Conservation (phyloP, 495 filamentous ascomycete species). For the Aspergillus funiculosus region DNA sequence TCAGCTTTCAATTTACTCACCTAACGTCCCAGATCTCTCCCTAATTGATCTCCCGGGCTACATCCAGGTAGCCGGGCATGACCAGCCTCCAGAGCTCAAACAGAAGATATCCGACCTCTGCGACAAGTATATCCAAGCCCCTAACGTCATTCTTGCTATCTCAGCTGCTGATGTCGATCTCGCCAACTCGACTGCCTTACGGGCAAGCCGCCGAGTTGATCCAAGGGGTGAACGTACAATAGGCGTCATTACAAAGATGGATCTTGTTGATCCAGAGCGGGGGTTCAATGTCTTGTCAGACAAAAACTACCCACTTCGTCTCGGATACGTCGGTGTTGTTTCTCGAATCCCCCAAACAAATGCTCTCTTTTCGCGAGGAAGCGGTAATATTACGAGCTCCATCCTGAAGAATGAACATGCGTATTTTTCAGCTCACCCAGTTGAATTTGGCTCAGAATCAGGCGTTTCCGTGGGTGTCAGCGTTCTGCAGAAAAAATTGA, state of each 20-base stretch:
- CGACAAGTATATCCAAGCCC: slow-evolving; percentile 95
- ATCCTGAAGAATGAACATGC: slow-evolving; percentile 84
- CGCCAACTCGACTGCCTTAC: slow-evolving; percentile 89
- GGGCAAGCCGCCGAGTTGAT: slow-evolving; percentile 87
- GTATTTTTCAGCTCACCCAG: slow-evolving; percentile 79
- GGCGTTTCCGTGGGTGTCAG: slow-evolving; percentile 73
- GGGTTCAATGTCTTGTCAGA: slow-evolving; percentile 74
- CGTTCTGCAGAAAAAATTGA: slow-evolving; percentile 86
- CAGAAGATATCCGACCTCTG: slow-evolving; percentile 94
- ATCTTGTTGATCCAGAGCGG: slow-evolving; percentile 80
- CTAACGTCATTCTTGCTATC: slow-evolving; percentile 95
- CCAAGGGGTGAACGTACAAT: slow-evolving; percentile 94
- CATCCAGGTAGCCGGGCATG: slow-evolving; percentile 86
- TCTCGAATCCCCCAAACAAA: slow-evolving; percentile 68
- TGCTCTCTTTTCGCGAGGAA: slow-evolving; percentile 81
- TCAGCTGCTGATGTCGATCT: slow-evolving; percentile 96
- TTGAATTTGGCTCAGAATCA: slow-evolving; percentile 68
- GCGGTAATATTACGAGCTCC: slow-evolving; percentile 69
- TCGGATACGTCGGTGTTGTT: slow-evolving; percentile 97
- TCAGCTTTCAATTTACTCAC: slow-evolving; percentile 89
- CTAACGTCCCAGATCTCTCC: slow-evolving; percentile 91
- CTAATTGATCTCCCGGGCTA: slow-evolving; percentile 96
- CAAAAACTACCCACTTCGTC: slow-evolving; percentile 84
- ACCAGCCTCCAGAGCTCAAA: slow-evolving; percentile 88
- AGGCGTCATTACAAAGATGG: slow-evolving; percentile 98